These are phyloP conservation scores for Aquanectria penicillioides DNA, from an alignment of 2,329 filamentous ascomycete species.

Conservation along the genomic window DNA sequence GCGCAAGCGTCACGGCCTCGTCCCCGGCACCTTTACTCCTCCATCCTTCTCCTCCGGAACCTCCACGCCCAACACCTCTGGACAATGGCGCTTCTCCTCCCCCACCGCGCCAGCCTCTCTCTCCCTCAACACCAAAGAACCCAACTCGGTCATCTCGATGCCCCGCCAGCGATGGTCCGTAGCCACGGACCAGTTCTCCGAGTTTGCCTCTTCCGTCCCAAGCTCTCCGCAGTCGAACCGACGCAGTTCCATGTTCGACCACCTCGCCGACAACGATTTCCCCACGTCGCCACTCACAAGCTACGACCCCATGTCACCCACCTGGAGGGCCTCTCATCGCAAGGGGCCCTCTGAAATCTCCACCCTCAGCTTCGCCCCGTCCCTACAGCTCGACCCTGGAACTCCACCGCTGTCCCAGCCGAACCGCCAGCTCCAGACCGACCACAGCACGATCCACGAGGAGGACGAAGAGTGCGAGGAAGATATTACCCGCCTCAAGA, in stretches of 20 bases:
- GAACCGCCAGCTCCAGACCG: conserved; percentile 34
- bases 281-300: conserved; percentile 87
- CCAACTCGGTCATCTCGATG: conserved; percentile 59
- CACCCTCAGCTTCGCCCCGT: conserved; percentile 56
- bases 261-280: conserved; percentile 67
- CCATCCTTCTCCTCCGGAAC: conserved; percentile 52
- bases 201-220: conserved; percentile 78
- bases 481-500: conserved; percentile 29
- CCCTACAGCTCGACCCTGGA: conserved; percentile 48
- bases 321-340: conserved; percentile 61
- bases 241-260: conserved; percentile 82
- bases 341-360: conserved; percentile 69
- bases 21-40: conserved; percentile 70
- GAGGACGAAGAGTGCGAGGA: conserved; percentile 40
- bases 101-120: conserved; percentile 53
- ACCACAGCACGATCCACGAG: conserved; percentile 48
- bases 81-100: conserved; percentile 50
- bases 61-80: conserved; percentile 53
- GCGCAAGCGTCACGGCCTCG: conserved; percentile 76
- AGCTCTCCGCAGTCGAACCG: conserved; percentile 83
- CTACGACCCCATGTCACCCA: conserved; percentile 72
- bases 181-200: conserved; percentile 67
- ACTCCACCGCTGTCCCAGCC: conserved; percentile 35
- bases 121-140: conserved; percentile 57
- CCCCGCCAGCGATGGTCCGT: conserved; percentile 71